Evolutionary conservation across 2,329 filamentous ascomycete genomes (phyloP).

Genomic region (Leptographium galeiforme): DNA sequence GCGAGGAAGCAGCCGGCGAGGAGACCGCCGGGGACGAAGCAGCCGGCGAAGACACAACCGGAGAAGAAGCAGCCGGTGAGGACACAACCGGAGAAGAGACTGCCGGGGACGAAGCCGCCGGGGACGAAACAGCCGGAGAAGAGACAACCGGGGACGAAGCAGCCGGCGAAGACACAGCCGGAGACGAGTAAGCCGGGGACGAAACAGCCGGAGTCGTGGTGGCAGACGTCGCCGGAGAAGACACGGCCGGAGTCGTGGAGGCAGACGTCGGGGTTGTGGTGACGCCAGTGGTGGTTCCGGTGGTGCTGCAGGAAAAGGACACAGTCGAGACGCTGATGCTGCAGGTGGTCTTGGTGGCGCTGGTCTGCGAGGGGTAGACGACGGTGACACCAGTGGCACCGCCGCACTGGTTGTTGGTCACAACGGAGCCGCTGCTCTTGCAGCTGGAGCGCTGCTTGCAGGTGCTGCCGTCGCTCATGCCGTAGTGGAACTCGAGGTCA

Average conservation of each 20-base stretch:
- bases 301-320: constrained; percentile 53
- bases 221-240: constrained; percentile 3
- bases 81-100: neutral
- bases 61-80: neutral
- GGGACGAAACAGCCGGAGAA: neutral
- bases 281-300: constrained; percentile 12
- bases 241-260: neutral
- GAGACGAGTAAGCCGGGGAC: constrained; percentile 3
- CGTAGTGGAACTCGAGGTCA: constrained; percentile 74
- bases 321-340: constrained; percentile 62
- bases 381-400: constrained; percentile 74
- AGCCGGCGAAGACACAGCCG: neutral
- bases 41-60: neutral
- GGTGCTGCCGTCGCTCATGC: constrained; percentile 65
- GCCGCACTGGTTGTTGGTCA: constrained; percentile 83
- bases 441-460: constrained; percentile 71
- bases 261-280: constrained; percentile 2
- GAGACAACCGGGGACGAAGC: neutral
- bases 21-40: neutral
- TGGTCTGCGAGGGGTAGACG: constrained; percentile 45
- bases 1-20: neutral
- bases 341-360: constrained; percentile 46
- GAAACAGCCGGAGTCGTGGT: neutral
- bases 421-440: constrained; percentile 50
- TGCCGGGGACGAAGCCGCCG: constrained; percentile 4